Evolutionary conservation across 495 filamentous ascomycete genomes (phyloP).

Genomic region (Penicillium salamii): DNA sequence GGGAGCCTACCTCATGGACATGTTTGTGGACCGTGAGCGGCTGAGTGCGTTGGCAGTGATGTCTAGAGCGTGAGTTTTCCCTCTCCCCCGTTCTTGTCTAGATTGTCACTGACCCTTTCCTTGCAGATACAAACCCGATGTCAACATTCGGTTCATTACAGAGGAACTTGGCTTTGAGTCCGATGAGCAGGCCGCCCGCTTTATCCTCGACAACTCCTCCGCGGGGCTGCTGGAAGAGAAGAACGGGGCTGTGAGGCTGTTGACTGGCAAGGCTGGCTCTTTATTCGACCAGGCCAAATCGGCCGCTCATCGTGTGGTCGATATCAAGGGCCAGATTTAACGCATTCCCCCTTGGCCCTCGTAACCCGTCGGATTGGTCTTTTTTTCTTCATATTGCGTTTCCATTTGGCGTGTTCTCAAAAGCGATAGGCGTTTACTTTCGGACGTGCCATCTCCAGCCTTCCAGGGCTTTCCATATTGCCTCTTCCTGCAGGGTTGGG

Average conservation of each 20-base stretch:
- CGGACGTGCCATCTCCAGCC: too few species aligned
- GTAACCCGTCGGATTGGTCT: slow-evolving; percentile 4
- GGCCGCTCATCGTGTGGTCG: slow-evolving; percentile 77
- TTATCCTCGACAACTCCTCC: slow-evolving; percentile 75
- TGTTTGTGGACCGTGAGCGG: slow-evolving; percentile 93
- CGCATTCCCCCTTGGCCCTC: slow-evolving; percentile 8
- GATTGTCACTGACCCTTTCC: slow-evolving; percentile 29
- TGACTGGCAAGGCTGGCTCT: slow-evolving; percentile 66
- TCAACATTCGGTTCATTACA: slow-evolving; percentile 86
- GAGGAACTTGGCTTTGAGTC: slow-evolving; percentile 95
- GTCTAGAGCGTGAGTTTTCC: slow-evolving; percentile 83
- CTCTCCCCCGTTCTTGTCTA: not conserved
- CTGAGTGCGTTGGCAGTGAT: slow-evolving; percentile 84
- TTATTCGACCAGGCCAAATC: slow-evolving; percentile 71
- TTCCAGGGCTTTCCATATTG: too few species aligned
- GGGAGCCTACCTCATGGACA: slow-evolving; percentile 98
- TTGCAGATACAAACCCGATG: slow-evolving; percentile 83
- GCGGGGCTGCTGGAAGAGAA: slow-evolving; percentile 76
- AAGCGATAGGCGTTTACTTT: slow-evolving; percentile 18
- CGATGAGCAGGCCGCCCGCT: slow-evolving; percentile 84
- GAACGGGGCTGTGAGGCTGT: slow-evolving; percentile 66
- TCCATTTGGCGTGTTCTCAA: slow-evolving; percentile 8
- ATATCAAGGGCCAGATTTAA: slow-evolving; percentile 97
- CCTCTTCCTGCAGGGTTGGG: too few species aligned
- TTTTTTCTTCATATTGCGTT: not conserved